These are phyloP conservation scores for Acer yangbiense DNA, from an alignment of 345 rosid species.

Conservation along the genomic window DNA sequence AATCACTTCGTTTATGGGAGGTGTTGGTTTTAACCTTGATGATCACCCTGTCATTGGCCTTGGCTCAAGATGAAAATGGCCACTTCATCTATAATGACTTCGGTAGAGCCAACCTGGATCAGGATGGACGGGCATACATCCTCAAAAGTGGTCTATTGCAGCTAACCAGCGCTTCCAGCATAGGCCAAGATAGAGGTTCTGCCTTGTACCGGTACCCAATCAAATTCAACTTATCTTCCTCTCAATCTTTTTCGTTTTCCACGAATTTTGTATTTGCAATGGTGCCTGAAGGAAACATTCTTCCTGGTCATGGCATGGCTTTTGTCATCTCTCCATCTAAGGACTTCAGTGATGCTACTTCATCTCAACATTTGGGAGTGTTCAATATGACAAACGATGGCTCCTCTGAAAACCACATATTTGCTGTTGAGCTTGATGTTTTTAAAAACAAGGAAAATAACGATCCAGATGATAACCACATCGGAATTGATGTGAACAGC, in stretches of 20 bases:
- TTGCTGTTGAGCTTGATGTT: constrained; percentile 32
- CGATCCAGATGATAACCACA: constrained; percentile 56
- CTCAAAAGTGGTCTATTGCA: too few relatives aligned
- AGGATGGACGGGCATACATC: not conserved
- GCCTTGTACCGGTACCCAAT: not conserved
- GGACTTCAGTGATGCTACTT: constrained; percentile 23
- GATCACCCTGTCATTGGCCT: not conserved
- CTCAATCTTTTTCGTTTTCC: constrained; percentile 30
- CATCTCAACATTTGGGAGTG: constrained; percentile 26
- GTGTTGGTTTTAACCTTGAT: not conserved
- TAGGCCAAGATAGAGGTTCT: too few relatives aligned
- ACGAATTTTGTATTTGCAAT: constrained; percentile 45
- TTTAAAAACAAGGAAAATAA: constrained; percentile 30
- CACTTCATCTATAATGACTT: not conserved
- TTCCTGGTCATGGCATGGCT: constrained; percentile 43
- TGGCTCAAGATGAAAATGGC: not conserved
- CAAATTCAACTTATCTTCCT: not conserved
- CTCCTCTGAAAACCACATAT: constrained; percentile 21
- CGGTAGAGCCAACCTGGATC: not conserved
- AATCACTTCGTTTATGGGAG: constrained; percentile 1
- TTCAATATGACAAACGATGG: constrained; percentile 28
- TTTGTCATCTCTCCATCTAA: constrained; percentile 36
- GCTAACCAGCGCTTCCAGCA: constrained; percentile 28
- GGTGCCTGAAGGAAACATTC: too few relatives aligned
- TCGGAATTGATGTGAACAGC: constrained; percentile 56